These are phyloP conservation scores for Salvia miltiorrhiza DNA, from an alignment of 257 asterid genomes.

Conservation along the genomic window DNA sequence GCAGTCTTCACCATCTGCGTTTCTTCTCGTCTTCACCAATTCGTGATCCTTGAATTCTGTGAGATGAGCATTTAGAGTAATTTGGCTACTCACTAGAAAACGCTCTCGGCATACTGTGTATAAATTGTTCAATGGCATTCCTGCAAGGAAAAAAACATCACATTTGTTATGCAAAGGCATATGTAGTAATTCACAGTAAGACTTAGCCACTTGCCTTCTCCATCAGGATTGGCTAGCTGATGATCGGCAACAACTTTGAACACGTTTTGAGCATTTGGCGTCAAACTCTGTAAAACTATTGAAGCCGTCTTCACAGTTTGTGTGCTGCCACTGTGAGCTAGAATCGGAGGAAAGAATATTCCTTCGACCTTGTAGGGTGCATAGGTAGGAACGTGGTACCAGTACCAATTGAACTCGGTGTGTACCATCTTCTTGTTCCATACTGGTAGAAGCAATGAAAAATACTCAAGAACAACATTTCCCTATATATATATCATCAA, in stretches of 20 bases:
- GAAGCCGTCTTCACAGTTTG: conserved; percentile 90
- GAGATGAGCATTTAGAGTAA: conserved; percentile 83
- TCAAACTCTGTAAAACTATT: conserved; percentile 84
- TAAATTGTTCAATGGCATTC: conserved; percentile 72
- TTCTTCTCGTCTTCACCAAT: conserved; percentile 73
- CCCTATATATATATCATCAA: neutral
- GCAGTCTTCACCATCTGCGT: conserved; percentile 84
- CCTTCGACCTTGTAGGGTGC: conserved; percentile 89
- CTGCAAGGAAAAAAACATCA: conserved; percentile 29
- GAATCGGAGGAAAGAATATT: conserved; percentile 70
- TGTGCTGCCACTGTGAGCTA: conserved; percentile 67
- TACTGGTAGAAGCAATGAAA: conserved; percentile 38
- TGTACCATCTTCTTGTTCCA: conserved; percentile 99
- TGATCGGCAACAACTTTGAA: conserved; percentile 76
- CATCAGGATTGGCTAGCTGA: conserved; percentile 79
- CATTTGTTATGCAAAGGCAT: conserved; percentile 4
- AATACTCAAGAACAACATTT: conserved; percentile 8
- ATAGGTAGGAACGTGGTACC: conserved; percentile 93
- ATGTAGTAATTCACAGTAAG: neutral
- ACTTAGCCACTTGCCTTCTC: conserved; percentile 62
- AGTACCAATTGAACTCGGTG: conserved; percentile 94
- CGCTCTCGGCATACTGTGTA: conserved; percentile 80
- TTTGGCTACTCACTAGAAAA: conserved; percentile 84
- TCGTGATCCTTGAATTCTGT: conserved; percentile 97
- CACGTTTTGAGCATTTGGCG: conserved; percentile 88